Conservation (phyloP, 2,329 filamentous ascomycete species). For the Fusarium coicis region DNA sequence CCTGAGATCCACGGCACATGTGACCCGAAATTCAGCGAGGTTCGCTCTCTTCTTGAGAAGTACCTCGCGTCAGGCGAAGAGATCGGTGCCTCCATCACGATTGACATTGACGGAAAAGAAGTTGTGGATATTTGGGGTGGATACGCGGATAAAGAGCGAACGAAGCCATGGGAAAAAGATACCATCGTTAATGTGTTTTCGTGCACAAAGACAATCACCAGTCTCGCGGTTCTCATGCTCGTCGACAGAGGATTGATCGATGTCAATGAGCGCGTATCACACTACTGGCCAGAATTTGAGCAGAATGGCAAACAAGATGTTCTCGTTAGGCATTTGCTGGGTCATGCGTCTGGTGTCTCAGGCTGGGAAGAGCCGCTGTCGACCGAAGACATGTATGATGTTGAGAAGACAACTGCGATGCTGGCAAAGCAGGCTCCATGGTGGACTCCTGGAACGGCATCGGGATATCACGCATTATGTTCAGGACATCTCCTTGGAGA, state of each 20-base stretch:
- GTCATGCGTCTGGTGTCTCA: slow-evolving; percentile 17
- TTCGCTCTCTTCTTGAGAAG: background rate
- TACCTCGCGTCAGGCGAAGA: background rate
- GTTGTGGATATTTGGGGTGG: slow-evolving; percentile 5
- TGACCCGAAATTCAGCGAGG: background rate
- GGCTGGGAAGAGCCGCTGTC: background rate
- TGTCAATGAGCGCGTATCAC: background rate
- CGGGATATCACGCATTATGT: background rate
- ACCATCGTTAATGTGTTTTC: slow-evolving; percentile 25
- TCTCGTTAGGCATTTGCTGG: slow-evolving; percentile 2
- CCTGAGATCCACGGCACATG: background rate
- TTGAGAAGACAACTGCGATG: background rate
- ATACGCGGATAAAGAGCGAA: background rate
- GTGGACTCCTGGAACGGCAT: background rate
- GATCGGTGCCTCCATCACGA: background rate
- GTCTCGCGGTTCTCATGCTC: slow-evolving; percentile 20
- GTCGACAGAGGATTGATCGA: slow-evolving; percentile 10
- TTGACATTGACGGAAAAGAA: background rate
- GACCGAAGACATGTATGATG: background rate
- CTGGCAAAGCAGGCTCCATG: background rate
- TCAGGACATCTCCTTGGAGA: background rate
- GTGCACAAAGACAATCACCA: slow-evolving; percentile 24
- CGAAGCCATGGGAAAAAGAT: background rate
- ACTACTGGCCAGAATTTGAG: slow-evolving; percentile 32
- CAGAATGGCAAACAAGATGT: slow-evolving; percentile 17